phyloP scores from a whole-genome alignment of 2,329 filamentous ascomycete species.

The Alternaria novae-zelandiae region DNA sequence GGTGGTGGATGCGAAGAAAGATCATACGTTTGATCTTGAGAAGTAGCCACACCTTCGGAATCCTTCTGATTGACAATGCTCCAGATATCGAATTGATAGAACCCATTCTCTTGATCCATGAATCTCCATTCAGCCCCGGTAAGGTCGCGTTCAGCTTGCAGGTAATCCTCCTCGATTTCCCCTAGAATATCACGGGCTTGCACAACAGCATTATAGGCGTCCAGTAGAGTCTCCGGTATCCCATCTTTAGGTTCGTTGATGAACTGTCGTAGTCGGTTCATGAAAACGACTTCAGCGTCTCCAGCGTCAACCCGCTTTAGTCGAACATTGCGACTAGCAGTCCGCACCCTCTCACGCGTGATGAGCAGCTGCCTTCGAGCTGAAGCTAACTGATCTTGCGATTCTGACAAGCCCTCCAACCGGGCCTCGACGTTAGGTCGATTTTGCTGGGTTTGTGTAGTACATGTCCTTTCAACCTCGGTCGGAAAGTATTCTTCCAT shows the following conservation, averaged over 20 bases:
- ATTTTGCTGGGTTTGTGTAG: too few species aligned
- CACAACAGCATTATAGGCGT: conserved; percentile 6
- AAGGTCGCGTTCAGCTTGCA: conserved; percentile 19
- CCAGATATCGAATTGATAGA: conserved; percentile 26
- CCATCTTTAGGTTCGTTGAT: background rate
- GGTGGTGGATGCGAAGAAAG: background rate
- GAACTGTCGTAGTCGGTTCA: background rate
- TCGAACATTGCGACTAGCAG: background rate
- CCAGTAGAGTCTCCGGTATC: background rate
- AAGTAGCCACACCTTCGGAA: too few species aligned
- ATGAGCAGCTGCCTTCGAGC: conserved; percentile 8
- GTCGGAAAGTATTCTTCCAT: too few species aligned
- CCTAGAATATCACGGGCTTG: conserved; percentile 22
- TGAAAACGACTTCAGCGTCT: background rate
- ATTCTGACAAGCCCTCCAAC: background rate
- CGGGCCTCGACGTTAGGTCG: too few species aligned
- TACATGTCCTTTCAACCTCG: too few species aligned
- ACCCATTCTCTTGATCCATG: conserved; percentile 21
- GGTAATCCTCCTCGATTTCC: conserved; percentile 22
- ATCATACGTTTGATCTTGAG: background rate
- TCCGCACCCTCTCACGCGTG: background rate
- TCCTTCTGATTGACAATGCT: background rate
- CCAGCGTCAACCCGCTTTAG: background rate
- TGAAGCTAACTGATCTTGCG: conserved; percentile 6
- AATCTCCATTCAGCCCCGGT: conserved; percentile 26